A percentile compares a stretch with the other conserved stretches of the same genome.
These are phyloP conservation scores for Moringa oleifera DNA, from an alignment of 345 rosid species.

Conservation along the genomic window DNA sequence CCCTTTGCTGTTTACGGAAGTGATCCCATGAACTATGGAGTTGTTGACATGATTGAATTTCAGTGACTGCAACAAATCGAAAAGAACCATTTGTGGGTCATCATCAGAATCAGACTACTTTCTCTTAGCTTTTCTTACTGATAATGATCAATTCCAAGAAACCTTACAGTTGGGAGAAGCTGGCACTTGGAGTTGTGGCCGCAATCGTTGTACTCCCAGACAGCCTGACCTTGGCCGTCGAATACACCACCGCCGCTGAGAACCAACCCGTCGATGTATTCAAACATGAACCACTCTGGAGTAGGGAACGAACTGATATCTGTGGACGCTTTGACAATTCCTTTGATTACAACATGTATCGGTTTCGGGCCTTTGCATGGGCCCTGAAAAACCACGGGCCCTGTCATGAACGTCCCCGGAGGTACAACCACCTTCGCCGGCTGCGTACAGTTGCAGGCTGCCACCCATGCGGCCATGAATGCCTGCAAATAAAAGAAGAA, in stretches of 20 bases:
- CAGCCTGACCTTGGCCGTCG: constrained; percentile 57
- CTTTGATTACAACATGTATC: constrained; percentile 28
- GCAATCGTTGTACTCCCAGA: constrained; percentile 42
- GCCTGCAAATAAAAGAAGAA: too few relatives aligned
- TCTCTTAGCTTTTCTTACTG: too few relatives aligned
- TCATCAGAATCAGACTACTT: too few relatives aligned
- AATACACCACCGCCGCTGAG: constrained; percentile 53
- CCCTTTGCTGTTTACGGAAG: constrained; percentile 47
- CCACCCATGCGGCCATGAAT: constrained; percentile 1
- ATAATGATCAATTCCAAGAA: too few relatives aligned
- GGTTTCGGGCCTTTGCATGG: constrained; percentile 39
- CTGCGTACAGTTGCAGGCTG: constrained; percentile 28
- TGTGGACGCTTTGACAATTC: constrained; percentile 28
- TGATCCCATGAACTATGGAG: constrained; percentile 24
- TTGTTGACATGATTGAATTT: constrained; percentile 27
- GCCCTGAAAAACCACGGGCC: constrained; percentile 32
- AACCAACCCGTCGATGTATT: constrained; percentile 31
- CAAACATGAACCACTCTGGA: constrained; percentile 42
- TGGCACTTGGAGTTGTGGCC: background rate
- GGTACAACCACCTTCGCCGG: constrained; percentile 41
- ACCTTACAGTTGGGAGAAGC: constrained; percentile 21
- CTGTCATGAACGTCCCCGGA: constrained; percentile 26
- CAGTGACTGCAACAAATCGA: constrained; percentile 36
- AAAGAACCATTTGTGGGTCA: too few relatives aligned
- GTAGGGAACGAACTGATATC: constrained; percentile 12